A percentile compares a stretch with the other conserved stretches of the same genome.
These are phyloP conservation scores for Leucosporidium scottii DNA, from an alignment of 768 basidiomycete species.

Conservation along the genomic window DNA sequence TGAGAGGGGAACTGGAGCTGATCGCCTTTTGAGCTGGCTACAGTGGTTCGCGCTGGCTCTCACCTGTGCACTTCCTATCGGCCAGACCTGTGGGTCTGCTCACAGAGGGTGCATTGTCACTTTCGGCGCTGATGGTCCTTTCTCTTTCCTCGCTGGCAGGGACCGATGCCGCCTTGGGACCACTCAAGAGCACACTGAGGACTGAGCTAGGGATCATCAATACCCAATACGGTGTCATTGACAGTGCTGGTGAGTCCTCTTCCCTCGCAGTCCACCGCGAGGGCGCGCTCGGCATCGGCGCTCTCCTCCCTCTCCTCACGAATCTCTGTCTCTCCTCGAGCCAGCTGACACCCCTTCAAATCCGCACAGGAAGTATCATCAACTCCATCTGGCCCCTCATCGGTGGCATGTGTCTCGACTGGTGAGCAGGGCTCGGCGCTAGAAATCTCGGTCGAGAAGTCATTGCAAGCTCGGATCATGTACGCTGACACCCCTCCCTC, in stretches of 20 bases:
- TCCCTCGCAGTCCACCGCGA: too few relatives aligned
- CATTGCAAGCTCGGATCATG: too few relatives aligned
- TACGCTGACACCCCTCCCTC: too few relatives aligned
- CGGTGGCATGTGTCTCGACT: neutral
- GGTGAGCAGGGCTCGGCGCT: neutral
- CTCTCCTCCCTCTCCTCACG: too few relatives aligned
- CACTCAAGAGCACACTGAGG: neutral
- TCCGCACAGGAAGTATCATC: neutral
- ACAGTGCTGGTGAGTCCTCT: neutral
- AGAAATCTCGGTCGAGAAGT: too few relatives aligned
- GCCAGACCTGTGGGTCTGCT: neutral
- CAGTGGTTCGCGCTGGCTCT: neutral
- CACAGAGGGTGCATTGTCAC: neutral
- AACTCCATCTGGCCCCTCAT: neutral
- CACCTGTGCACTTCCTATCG: neutral
- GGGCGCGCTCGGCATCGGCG: too few relatives aligned
- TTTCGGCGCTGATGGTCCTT: neutral
- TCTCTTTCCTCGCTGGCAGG: neutral
- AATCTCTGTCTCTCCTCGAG: too few relatives aligned
- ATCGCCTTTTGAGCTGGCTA: neutral
- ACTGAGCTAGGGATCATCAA: neutral
- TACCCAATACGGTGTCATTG: constrained; percentile 3
- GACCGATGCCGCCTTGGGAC: neutral
- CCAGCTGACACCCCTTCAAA: too few relatives aligned
- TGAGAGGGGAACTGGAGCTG: neutral